Percentiles rank a stretch among this genome's conserved stretches.
Conservation (phyloP, 2,329 filamentous ascomycete genomes). For the Cordyceps militaris region DNA sequence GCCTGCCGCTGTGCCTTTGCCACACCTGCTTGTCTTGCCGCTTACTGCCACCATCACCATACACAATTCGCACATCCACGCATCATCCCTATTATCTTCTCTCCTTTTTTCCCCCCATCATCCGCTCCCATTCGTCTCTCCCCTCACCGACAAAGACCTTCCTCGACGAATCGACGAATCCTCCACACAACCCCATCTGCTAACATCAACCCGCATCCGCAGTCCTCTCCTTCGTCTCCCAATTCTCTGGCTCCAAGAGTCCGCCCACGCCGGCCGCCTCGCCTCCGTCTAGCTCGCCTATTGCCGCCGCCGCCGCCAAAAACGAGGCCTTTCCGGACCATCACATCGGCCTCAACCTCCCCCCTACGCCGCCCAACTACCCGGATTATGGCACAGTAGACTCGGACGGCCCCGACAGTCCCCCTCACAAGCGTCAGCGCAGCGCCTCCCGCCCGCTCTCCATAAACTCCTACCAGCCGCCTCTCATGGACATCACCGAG, state of each 20-base stretch:
- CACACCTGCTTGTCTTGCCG: not conserved
- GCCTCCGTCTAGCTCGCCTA: constrained; percentile 25
- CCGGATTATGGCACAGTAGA: constrained; percentile 23
- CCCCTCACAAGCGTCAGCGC: constrained; percentile 36
- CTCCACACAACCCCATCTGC: not conserved
- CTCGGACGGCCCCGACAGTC: constrained; percentile 35
- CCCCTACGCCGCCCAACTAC: constrained; percentile 31
- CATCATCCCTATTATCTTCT: not conserved
- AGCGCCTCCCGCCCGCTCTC: constrained; percentile 66
- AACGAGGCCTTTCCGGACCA: constrained; percentile 30
- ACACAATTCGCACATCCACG: not conserved
- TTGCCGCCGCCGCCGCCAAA: constrained; percentile 36
- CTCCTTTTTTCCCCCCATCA: not conserved
- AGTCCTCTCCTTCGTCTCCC: constrained; percentile 88
- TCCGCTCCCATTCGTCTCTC: not conserved
- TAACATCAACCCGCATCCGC: constrained; percentile 15
- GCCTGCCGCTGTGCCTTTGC: not conserved
- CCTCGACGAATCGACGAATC: not conserved
- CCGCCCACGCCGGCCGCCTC: constrained; percentile 39
- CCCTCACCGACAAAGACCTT: not conserved
- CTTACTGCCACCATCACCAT: not conserved
- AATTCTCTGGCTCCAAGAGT: constrained; percentile 50
- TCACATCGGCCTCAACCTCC: constrained; percentile 31
- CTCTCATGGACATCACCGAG: constrained; percentile 73
- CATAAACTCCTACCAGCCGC: constrained; percentile 81